Conservation (phyloP, 2,329 filamentous ascomycete species). For the Ilyonectria sp. region DNA sequence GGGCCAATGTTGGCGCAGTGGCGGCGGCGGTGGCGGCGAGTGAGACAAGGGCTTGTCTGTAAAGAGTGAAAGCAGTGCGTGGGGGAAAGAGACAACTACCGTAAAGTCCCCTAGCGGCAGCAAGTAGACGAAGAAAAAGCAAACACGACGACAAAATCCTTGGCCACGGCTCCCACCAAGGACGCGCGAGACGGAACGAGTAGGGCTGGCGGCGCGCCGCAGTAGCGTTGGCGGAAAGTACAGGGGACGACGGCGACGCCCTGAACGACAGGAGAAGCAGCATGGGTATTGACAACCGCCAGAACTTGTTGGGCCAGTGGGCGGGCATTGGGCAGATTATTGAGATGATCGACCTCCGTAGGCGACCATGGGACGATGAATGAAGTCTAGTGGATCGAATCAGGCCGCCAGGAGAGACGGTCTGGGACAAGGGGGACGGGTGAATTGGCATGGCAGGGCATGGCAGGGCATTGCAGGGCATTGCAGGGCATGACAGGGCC, state of each 20-base stretch:
- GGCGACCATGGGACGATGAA: slow-evolving; percentile 20
- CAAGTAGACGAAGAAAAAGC: slow-evolving; percentile 14
- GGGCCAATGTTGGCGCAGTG: too few species aligned
- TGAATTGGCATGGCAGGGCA: slow-evolving; percentile 14
- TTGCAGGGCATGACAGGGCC: neutral
- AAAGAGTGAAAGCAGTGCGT: slow-evolving; percentile 10
- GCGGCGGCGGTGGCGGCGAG: neutral
- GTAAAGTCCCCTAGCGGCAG: slow-evolving; percentile 5
- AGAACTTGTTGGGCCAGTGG: neutral
- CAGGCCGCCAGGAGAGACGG: neutral
- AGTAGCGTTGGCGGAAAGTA: slow-evolving; percentile 22
- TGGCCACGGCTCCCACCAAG: neutral
- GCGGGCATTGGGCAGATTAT: neutral
- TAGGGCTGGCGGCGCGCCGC: slow-evolving; percentile 16
- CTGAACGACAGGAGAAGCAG: slow-evolving; percentile 13
- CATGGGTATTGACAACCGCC: slow-evolving; percentile 1
- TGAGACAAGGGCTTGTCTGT: neutral
- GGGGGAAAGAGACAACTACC: slow-evolving; percentile 44
- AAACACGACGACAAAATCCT: neutral
- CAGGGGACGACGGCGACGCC: slow-evolving; percentile 1
- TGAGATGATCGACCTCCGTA: neutral
- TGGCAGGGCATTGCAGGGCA: slow-evolving; percentile 9
- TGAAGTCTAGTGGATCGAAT: slow-evolving; percentile 18
- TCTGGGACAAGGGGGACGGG: neutral
- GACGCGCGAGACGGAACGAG: slow-evolving; percentile 4